Conservation (phyloP, 1,284 basidiomycete species). For the Rhodotorula sp. region DNA sequence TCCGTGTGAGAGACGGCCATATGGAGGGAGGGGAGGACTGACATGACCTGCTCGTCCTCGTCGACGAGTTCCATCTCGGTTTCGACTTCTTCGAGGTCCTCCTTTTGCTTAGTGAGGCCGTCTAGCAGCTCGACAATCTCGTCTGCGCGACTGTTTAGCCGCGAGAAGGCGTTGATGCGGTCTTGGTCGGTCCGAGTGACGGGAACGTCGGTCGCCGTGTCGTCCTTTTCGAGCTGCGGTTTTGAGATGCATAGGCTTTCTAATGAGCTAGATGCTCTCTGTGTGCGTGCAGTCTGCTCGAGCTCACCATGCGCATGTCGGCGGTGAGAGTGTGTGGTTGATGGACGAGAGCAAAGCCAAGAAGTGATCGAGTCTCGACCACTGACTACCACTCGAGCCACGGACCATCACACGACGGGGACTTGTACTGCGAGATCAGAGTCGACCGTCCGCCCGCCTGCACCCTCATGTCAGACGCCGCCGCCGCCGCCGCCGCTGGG, state of each 20-base stretch:
- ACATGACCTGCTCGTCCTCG: slow-evolving; percentile 73
- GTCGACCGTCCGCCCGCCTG: too few species aligned
- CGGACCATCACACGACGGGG: background rate
- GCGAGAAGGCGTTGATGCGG: slow-evolving; percentile 87
- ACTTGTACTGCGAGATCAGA: too few species aligned
- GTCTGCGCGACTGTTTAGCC: slow-evolving; percentile 75
- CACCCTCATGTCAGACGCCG: background rate
- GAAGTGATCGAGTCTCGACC: background rate
- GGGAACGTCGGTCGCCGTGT: slow-evolving; percentile 4
- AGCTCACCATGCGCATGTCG: slow-evolving; percentile 5
- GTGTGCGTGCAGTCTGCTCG: background rate
- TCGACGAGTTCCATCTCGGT: slow-evolving; percentile 91
- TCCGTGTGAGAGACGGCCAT: too few species aligned
- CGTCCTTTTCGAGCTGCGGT: slow-evolving; percentile 12
- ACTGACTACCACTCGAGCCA: background rate
- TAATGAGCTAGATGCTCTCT: background rate
- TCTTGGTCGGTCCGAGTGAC: slow-evolving; percentile 73
- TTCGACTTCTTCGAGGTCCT: slow-evolving; percentile 78
- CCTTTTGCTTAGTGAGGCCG: slow-evolving; percentile 80
- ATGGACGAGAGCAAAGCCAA: background rate
- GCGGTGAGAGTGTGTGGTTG: background rate
- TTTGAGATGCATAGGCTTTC: background rate
- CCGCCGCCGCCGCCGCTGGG: background rate
- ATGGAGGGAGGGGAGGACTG: background rate
- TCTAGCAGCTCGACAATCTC: slow-evolving; percentile 78